These are phyloP conservation scores for Saksenaea oblongispora DNA, from an alignment of 371 early-diverging fungal species.

Conservation along the genomic window DNA sequence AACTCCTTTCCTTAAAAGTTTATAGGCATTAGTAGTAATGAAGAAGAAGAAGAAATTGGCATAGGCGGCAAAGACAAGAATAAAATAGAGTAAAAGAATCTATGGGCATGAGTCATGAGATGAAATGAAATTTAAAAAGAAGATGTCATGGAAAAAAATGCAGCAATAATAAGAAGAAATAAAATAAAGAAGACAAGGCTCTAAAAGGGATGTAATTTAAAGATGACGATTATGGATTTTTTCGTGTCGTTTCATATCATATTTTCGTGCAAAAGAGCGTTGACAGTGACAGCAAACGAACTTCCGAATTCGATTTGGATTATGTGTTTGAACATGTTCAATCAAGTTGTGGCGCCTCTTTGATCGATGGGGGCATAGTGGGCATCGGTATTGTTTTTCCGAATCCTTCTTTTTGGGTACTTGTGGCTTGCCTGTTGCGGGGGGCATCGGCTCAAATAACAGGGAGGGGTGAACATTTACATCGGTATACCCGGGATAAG, in stretches of 20 bases:
- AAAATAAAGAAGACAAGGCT: neutral
- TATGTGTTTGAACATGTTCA: conserved; percentile 34
- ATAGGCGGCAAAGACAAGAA: neutral
- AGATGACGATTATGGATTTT: conserved; percentile 21
- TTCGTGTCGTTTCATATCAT: conserved; percentile 41
- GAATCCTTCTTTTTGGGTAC: neutral
- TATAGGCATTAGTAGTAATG: neutral
- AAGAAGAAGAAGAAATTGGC: neutral
- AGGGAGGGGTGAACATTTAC: neutral
- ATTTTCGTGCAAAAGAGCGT: conserved; percentile 35
- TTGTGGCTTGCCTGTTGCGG: neutral
- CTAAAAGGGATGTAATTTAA: neutral
- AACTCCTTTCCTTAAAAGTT: neutral
- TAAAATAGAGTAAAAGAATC: neutral
- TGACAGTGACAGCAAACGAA: conserved; percentile 24
- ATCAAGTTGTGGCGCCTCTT: conserved; percentile 33
- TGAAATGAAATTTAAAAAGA: neutral
- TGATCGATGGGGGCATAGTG: conserved; percentile 17
- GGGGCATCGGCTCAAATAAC: neutral
- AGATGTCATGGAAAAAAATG: neutral
- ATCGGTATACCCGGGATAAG: neutral
- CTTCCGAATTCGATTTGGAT: conserved; percentile 26
- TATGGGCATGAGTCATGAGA: neutral
- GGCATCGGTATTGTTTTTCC: conserved; percentile 1
- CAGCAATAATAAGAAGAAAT: neutral